A percentile compares a stretch with the other conserved stretches of the same genome.
These are phyloP conservation scores for Candida krabiensis DNA, from an alignment of 805 yeast species.

Conservation along the genomic window DNA sequence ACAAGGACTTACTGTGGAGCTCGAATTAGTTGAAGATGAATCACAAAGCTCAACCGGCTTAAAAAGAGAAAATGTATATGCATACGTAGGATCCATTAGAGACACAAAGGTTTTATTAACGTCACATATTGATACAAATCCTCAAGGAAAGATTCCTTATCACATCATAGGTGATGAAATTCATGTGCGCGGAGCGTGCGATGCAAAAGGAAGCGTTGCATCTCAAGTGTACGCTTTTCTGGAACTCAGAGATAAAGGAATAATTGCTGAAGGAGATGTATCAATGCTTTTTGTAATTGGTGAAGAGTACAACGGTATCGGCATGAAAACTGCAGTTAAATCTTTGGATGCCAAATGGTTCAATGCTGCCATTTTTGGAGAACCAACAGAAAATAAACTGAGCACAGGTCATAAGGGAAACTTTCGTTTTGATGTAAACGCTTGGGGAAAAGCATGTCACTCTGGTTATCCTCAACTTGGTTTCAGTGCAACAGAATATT, in stretches of 20 bases:
- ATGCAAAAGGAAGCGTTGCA: conserved; percentile 64
- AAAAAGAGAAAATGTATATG: conserved; percentile 48
- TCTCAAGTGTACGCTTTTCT: conserved; percentile 50
- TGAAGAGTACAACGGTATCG: conserved; percentile 59
- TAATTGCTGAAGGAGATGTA: conserved; percentile 50
- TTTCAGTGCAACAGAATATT: conserved; percentile 51
- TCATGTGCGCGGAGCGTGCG: conserved; percentile 61
- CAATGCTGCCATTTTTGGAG: conserved; percentile 63
- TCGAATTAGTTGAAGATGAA: conserved; percentile 7
- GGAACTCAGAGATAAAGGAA: conserved; percentile 37
- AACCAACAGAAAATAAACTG: conserved; percentile 64
- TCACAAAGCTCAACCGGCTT: conserved; percentile 4
- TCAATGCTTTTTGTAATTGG: conserved; percentile 59
- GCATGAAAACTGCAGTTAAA: conserved; percentile 47
- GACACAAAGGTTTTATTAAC: conserved; percentile 42
- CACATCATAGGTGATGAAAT: conserved; percentile 41
- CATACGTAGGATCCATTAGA: conserved; percentile 45
- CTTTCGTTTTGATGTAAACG: conserved; percentile 38
- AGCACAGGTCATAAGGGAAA: conserved; percentile 66
- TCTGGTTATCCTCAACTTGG: conserved; percentile 66
- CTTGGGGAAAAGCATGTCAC: conserved; percentile 55
- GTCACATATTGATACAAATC: conserved; percentile 52
- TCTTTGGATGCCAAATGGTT: conserved; percentile 40
- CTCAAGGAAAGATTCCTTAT: conserved; percentile 26
- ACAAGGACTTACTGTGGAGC: conserved; percentile 12